A percentile compares a stretch with the other conserved stretches of the same genome.
Evolutionary conservation across 2,329 filamentous ascomycete species (phyloP).

Genomic region (Colletotrichum scovillei): DNA sequence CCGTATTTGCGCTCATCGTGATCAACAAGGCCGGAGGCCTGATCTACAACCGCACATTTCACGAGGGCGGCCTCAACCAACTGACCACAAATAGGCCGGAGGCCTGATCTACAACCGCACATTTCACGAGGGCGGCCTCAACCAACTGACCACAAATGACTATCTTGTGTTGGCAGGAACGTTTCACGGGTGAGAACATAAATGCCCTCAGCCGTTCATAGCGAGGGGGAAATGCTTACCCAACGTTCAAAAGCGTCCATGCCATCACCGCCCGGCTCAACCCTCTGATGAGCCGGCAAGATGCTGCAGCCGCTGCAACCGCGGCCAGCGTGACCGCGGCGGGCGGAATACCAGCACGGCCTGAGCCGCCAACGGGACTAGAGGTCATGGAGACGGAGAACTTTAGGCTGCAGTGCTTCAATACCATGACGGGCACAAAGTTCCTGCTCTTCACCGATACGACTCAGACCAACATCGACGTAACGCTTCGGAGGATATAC

Average conservation of each 20-base stretch:
- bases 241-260: conserved; percentile 64
- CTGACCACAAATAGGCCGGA: conserved; percentile 94
- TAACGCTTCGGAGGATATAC: conserved; percentile 86
- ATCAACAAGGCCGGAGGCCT: conserved; percentile 99
- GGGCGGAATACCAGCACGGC: conserved; percentile 56
- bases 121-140: conserved; percentile 86
- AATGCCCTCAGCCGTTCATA: conserved; percentile 34
- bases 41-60: conserved; percentile 95
- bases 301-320: conserved; percentile 48
- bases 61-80: conserved; percentile 84
- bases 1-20: conserved; percentile 93
- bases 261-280: conserved; percentile 75
- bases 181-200: conserved; percentile 82
- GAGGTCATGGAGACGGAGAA: conserved; percentile 95
- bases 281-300: conserved; percentile 59
- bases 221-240: conserved; percentile 22
- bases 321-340: conserved; percentile 47
- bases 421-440: conserved; percentile 92
- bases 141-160: conserved; percentile 93
- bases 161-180: conserved; percentile 96
- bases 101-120: conserved; percentile 96
- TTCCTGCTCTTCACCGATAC: conserved; percentile 95
- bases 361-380: conserved; percentile 79
- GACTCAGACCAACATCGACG: conserved; percentile 87
- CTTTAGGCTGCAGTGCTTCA: conserved; percentile 96